Base-by-base conservation (phyloP, 2,329 filamentous ascomycete species). In the Xylaria sp. region DNA sequence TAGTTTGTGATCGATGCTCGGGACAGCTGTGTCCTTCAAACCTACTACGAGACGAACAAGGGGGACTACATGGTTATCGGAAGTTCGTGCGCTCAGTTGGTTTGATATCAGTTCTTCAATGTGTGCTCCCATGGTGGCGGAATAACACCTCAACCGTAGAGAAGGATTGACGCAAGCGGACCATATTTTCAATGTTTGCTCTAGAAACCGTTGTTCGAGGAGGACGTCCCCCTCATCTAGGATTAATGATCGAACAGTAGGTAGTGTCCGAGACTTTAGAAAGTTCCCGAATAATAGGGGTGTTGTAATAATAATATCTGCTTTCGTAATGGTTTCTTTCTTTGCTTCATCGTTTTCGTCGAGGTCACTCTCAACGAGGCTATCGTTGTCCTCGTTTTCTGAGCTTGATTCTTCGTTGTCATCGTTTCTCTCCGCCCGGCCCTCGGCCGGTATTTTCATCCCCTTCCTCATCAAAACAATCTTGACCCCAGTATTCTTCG, bases 181-280 rank as follows among this genome's bases (percentile, higher is more conserved):
- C 94, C 94, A 97, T 69, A 98, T 90, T 3, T 87, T 86, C 42
- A 96, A 83, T 0, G 94, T 97, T 78, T 97, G 94, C 25, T 96
- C 91, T 64, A 92, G 88, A 82, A 99, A 99, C 5, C 92, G 90
- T 74, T 98, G 94, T 22, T 71, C 69, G 11, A 99, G 87, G 5
- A 99, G 89, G 15, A 98, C 94, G 78, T 99, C 96, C 0, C 94
- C 96, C 83, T 99, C 96, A 75, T 99, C 96, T 2, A 99, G 84
- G 39, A 98, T 86, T 20, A 99, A 82, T 57, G 89, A 89, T 50
- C 86, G 85, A 4, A 97, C 90, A 0, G 87, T 86, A 0, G 92
- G 88, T 5, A 97, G 79, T 5, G 84, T 80, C 36, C 82, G 79
- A 61, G 81, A 81, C 25, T 81, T 82, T 10, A 97, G 80, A 2